phyloP scores from a whole-genome alignment of 768 basidiomycete genomes.

The Royoungia palumana region DNA sequence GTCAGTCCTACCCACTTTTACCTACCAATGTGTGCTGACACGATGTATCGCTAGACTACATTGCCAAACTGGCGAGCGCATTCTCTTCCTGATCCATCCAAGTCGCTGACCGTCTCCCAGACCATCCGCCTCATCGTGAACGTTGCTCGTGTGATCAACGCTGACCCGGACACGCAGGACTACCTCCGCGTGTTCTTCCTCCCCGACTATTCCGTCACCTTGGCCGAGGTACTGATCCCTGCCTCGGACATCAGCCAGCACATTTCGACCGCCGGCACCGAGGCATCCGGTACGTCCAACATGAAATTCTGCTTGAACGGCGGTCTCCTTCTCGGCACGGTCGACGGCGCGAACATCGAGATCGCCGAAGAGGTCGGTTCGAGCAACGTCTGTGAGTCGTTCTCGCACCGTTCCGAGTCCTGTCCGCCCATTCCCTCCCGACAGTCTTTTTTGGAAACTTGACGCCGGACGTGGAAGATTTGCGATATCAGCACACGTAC shows the following conservation, averaged over 20 bases:
- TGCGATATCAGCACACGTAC: constrained; percentile 84
- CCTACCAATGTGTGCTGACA: constrained; percentile 2
- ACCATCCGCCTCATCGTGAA: constrained; percentile 94
- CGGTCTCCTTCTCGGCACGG: constrained; percentile 82
- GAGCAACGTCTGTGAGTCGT: constrained; percentile 79
- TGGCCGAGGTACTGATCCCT: constrained; percentile 84
- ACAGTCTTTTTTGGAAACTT: constrained; percentile 88
- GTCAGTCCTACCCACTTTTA: constrained; percentile 41
- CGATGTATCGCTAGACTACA: constrained; percentile 55
- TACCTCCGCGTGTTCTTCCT: constrained; percentile 91
- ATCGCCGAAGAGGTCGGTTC: constrained; percentile 96
- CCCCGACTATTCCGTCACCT: constrained; percentile 88
- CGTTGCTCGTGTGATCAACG: constrained; percentile 63
- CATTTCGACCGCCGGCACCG: constrained; percentile 96
- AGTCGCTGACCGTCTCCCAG: constrained; percentile 30
- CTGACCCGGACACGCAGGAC: constrained; percentile 83
- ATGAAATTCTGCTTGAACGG: constrained; percentile 93
- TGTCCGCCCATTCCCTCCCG: not conserved
- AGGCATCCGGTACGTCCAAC: constrained; percentile 79
- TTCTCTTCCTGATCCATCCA: not conserved
- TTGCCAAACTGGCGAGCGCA: constrained; percentile 74
- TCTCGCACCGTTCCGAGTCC: not conserved
- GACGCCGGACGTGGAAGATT: constrained; percentile 82
- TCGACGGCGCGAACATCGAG: constrained; percentile 96
- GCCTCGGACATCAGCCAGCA: constrained; percentile 94